Evolutionary conservation across 495 filamentous ascomycete genomes (phyloP), one percentile per base, ranked within the genome.

Genomic region (Xylaria grammica): DNA sequence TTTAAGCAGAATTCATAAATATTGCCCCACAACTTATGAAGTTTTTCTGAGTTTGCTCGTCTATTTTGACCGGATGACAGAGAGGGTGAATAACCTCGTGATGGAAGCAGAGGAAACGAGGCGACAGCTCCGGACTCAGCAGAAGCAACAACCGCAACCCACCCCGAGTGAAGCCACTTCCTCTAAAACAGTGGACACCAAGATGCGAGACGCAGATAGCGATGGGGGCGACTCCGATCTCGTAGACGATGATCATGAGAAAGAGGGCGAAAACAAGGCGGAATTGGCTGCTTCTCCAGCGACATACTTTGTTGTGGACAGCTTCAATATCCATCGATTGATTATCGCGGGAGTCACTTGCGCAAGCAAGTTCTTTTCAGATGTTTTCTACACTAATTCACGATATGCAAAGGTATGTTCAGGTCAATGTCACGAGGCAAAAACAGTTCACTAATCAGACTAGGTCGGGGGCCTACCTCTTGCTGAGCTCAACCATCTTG

Each of bases 321-420:
- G 94, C 74, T 99, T 95, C 77, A 99, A 99, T 77, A 99, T 99
- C 67, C 95, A 99, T 70, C 89, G 95, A 29, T 80, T 99, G 58
- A 94, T 98, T 49, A 99, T 99, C 75, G 93, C 95, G 9, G 95
- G 94, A 22, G 96, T 99, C 50, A 98, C 95, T 17, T 98, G 96
- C 76, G 94, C 96, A 11, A 97, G 94, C 85, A 99, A 99, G 79
- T 99, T 98, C 83, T 99, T 99, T 76, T 97, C 94, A 3, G 95
- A 99, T 81, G 93, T 98, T 46, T 99, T 99, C 71, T 99, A 98
- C 72, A 99, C 95, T 19, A 99, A 99, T 78, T 98, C 96, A 49
- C 84, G 95, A 85, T 99, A 99, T 75, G 95, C 96, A 65, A 99
- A 98, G 90, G 95, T 97, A 85, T 66, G 82, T 72, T 55, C 10